These are phyloP conservation scores for Cephalotrichum gorgonifer DNA, from an alignment of 2,329 filamentous ascomycete species.

Conservation along the genomic window DNA sequence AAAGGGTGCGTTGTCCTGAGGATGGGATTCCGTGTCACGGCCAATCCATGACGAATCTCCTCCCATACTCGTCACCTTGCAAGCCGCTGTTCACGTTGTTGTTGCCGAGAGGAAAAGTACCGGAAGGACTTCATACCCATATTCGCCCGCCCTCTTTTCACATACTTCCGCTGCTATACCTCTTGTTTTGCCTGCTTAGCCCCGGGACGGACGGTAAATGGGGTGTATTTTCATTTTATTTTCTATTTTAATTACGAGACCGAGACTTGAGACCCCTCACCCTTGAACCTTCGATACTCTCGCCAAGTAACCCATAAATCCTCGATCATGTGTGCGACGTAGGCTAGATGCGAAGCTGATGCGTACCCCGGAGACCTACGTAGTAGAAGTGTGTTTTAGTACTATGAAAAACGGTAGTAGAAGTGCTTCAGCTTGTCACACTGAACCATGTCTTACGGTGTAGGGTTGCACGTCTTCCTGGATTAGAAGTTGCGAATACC, in stretches of 20 bases:
- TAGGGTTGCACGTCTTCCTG: no score
- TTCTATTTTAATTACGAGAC: conserved; percentile 3
- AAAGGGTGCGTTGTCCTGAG: conserved; percentile 23
- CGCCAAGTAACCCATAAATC: background rate
- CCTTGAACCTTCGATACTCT: background rate
- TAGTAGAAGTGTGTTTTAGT: no score
- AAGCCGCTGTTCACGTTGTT: background rate
- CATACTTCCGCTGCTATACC: conserved; percentile 4
- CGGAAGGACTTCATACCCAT: conserved; percentile 3
- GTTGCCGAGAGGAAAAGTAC: conserved; percentile 1
- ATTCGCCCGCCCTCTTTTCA: conserved; percentile 1
- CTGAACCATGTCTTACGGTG: no score
- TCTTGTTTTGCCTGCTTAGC: conserved; percentile 5
- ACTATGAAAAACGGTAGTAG: no score
- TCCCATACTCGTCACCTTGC: background rate
- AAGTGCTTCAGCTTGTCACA: no score
- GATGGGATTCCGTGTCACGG: background rate
- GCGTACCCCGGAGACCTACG: no score
- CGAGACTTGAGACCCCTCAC: background rate
- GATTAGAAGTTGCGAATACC: no score
- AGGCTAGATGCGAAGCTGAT: no score
- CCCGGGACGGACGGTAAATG: conserved; percentile 5
- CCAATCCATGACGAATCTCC: conserved; percentile 3
- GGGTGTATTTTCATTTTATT: conserved; percentile 6
- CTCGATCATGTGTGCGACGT: background rate